Conservation (phyloP, 768 basidiomycete genomes). For the Tulasnella sp. region DNA sequence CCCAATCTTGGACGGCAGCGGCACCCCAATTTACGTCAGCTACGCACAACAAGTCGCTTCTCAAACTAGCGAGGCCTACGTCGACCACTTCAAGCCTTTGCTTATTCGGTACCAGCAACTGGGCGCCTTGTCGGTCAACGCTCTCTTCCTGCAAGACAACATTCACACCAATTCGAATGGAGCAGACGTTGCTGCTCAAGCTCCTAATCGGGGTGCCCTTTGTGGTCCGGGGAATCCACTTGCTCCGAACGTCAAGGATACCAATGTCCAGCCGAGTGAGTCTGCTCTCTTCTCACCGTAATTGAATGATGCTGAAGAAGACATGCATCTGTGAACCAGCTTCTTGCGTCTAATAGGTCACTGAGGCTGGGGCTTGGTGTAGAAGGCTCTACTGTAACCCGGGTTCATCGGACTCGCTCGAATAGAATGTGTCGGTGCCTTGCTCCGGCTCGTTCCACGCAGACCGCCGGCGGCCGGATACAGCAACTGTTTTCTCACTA, state of each 20-base stretch:
- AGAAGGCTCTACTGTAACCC: background rate
- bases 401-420: background rate
- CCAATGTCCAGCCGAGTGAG: background rate
- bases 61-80: background rate
- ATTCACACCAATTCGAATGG: constrained; percentile 7
- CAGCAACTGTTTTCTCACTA: background rate
- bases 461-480: background rate
- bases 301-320: background rate
- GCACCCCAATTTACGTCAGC: background rate
- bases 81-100: constrained; percentile 4
- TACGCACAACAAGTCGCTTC: constrained; percentile 17
- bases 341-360: background rate
- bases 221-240: background rate
- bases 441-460: background rate
- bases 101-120: background rate
- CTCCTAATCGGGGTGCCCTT: constrained; percentile 6
- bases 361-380: background rate
- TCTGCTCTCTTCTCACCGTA: background rate
- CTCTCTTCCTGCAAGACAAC: constrained; percentile 18
- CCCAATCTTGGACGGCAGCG: constrained; percentile 13
- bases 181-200: constrained; percentile 7
- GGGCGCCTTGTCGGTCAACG: background rate
- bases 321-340: background rate
- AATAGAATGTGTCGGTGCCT: background rate
- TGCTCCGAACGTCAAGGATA: constrained; percentile 11